Evolutionary conservation across 495 filamentous ascomycete genomes (phyloP).

Genomic region (Hypomontagnella monticulosa): DNA sequence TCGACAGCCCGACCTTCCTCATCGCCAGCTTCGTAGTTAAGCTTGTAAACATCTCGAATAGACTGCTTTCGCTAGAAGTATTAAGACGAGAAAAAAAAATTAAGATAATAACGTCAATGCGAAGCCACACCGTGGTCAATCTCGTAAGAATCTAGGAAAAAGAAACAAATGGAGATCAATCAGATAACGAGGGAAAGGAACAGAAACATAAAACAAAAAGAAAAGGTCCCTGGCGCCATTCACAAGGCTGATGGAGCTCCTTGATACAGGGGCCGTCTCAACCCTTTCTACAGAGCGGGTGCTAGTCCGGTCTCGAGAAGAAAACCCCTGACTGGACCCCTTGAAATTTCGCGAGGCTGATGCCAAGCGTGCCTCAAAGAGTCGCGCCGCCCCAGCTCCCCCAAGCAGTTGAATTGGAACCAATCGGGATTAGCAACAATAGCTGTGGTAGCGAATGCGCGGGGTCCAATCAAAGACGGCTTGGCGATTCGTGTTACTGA

Average conservation of each 20-base stretch:
- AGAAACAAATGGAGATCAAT: conserved; percentile 20
- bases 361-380: conserved; percentile 31
- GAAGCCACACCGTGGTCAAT: conserved; percentile 8
- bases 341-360: conserved; percentile 43
- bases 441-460: conserved; percentile 28
- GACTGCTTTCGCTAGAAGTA: conserved; percentile 1
- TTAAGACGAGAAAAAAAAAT: neutral
- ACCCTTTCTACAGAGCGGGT: conserved; percentile 16
- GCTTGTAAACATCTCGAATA: conserved; percentile 54
- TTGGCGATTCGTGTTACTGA: conserved; percentile 18
- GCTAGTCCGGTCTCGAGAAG: conserved; percentile 19
- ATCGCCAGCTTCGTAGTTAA: conserved; percentile 60
- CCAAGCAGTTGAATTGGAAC: conserved; percentile 21
- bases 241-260: conserved; percentile 43
- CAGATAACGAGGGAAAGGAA: conserved; percentile 13
- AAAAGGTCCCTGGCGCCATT: conserved; percentile 13
- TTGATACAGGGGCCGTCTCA: conserved; percentile 52
- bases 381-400: conserved; percentile 4
- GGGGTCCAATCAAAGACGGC: conserved; percentile 16
- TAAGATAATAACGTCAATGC: conserved; percentile 2
- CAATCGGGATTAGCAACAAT: conserved; percentile 22
- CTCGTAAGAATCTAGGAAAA: conserved; percentile 11
- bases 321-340: conserved; percentile 31
- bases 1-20: conserved; percentile 56
- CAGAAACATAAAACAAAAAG: conserved; percentile 27